Base-by-base conservation (phyloP, 2,329 filamentous ascomycete genomes). In the Fusarium anguioides region DNA sequence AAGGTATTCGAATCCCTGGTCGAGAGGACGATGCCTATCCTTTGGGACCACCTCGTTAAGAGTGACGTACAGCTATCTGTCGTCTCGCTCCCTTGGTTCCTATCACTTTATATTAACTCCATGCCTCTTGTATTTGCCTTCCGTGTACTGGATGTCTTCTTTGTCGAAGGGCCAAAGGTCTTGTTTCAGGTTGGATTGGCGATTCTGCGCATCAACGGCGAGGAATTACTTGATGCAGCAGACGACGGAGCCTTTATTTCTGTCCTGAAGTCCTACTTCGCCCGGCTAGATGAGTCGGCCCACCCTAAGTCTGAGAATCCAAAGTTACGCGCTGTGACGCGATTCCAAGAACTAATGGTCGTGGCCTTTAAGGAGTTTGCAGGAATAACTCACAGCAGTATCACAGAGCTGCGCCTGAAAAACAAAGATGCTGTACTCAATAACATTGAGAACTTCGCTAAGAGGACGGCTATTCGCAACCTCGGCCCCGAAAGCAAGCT, bases 61-160 rank as follows among this genome's bases (percentile, higher is more conserved):
- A 96, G 92, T 60, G 96, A 99, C 75, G 94, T 99, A 21, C 96
- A 99, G 78, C 87, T 99, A 20, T 98, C 96, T 1, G 96, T 99
- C 31, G 96, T 98, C 17, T 98, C 95, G 11, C 84, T 99, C 40
- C 96, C 96, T 5, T 99, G 96, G 96, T 99, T 99, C 77, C 84
- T 99, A 55, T 98, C 95, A 7, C 85, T 99, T 18, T 99, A 98
- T 80, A 96, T 99, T 83, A 99, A 99, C 84, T 98, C 95, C 3
- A 99, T 99, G 96, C 96, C 96, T 6, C 84, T 99, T 17, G 94
- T 98, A 3, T 99, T 98, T 79, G 96, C 96, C 42, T 99, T 98
- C 78, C 88, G 96, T 55, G 96, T 99, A 46, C 81, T 99, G 64
- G 96, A 99, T 74, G 95, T 99, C 47, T 99, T 99, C 82, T 99